phyloP scores from a whole-genome alignment of 768 basidiomycete species.

The Hygrophoropsis aurantiaca region DNA sequence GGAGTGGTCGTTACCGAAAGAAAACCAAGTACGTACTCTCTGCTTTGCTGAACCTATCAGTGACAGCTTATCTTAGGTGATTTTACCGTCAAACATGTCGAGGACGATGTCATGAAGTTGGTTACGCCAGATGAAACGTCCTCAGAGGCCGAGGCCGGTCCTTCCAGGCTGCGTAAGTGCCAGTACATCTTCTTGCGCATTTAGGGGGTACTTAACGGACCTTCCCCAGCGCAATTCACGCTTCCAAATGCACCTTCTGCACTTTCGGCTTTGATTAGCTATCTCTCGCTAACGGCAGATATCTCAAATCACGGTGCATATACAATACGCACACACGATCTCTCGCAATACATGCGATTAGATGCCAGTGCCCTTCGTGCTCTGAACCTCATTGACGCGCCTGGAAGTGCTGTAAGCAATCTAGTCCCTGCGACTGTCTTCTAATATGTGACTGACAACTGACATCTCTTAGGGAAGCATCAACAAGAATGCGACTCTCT shows the following conservation, averaged over 20 bases:
- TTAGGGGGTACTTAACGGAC: no score
- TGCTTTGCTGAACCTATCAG: background rate
- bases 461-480: constrained; percentile 46
- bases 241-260: constrained; percentile 79
- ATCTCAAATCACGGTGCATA: constrained; percentile 78
- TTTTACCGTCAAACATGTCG: constrained; percentile 76
- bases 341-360: constrained; percentile 92
- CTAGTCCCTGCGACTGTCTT: background rate
- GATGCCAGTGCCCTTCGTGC: constrained; percentile 94
- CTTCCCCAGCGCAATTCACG: constrained; percentile 66
- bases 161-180: no score
- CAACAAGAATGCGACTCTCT: constrained; percentile 81
- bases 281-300: constrained; percentile 79
- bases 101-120: constrained; percentile 65
- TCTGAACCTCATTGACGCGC: constrained; percentile 77
- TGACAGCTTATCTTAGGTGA: constrained; percentile 54
- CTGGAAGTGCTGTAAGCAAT: constrained; percentile 31
- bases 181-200: background rate
- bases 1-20: constrained; percentile 88
- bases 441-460: constrained; percentile 7
- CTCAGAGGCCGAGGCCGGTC: no score
- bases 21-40: constrained; percentile 65
- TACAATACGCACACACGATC: constrained; percentile 81
- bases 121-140: no score
- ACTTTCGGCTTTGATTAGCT: constrained; percentile 76